Base-by-base conservation (phyloP, 2,329 filamentous ascomycete species). In the Fusarium longipes region DNA sequence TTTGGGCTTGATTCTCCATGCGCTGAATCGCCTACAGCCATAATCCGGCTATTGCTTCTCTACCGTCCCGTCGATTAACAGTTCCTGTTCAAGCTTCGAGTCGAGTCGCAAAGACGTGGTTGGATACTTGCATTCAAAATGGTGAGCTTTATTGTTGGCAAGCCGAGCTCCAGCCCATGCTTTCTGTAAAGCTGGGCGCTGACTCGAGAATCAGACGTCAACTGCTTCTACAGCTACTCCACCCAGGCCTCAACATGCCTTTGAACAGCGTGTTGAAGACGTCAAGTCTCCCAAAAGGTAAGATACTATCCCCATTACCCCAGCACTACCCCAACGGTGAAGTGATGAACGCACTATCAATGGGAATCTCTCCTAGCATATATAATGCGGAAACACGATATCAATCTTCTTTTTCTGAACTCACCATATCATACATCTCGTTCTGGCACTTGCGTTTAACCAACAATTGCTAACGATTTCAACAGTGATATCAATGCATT, bases 351-450 rank as follows among this genome's bases (percentile, higher is more conserved):
- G 86, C 82, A 82, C 86, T 89, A 90, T 92, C 90, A 96, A 97
- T 99, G 96, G 96, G 96, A 99, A 99, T 99, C 96, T 99, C 96
- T 99, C 96, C 91, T 93, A 98, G 92, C 86, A 88, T 83, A 82
- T 78, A 82, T 79, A 81, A 86, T 99, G 96, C 92, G 91, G 96
- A 99, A 93, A 89, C 80, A 84, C 82, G 85, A 90, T 92, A 79
- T 78, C 65, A 72, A 77, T 78, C 74, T 89, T 92, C 88, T 90
- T 88, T 89, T 88, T 82, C 86, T 86, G 89, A 77, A 50, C 38
- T 42, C 61, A 57, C 58, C 50, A 55, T 30, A 29, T 20, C 49
- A 50, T 50, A 27, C 17, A 27, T 45, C 39, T 25, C 60, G 56
- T 43, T 67, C 20, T 48, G 44, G 44, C 44, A 42, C 32, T 22